Conservation (phyloP, 2,329 filamentous ascomycete genomes). For the Phialophora expanda region DNA sequence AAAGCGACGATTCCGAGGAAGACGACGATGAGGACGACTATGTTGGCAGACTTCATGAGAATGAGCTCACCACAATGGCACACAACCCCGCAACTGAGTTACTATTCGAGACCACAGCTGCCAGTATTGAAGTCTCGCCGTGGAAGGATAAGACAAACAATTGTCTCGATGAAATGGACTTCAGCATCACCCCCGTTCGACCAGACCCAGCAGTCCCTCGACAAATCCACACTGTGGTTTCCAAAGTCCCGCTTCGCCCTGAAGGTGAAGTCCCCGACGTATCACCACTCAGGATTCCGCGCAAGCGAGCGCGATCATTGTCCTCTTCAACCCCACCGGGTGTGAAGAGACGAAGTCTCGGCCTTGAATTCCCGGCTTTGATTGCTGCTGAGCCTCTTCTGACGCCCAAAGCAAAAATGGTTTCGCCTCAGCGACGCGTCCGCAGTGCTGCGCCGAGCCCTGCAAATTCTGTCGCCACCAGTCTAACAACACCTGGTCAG, state of each 20-base stretch:
- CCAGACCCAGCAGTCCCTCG: constrained; percentile 52
- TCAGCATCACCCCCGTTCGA: constrained; percentile 60
- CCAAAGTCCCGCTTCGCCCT: constrained; percentile 75
- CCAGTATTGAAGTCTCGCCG: constrained; percentile 19
- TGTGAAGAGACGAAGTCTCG: constrained; percentile 31
- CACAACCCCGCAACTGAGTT: background rate
- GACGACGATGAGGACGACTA: background rate
- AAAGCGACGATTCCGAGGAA: background rate
- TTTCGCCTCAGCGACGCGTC: constrained; percentile 32
- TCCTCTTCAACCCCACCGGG: constrained; percentile 49
- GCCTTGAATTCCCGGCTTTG: background rate
- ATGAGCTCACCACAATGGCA: background rate
- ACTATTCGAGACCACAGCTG: constrained; percentile 7
- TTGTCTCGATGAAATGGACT: constrained; percentile 26
- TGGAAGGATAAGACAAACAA: background rate
- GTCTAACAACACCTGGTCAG: constrained; percentile 34
- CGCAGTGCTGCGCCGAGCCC: constrained; percentile 37
- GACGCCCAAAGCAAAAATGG: constrained; percentile 16
- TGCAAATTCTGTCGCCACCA: constrained; percentile 29
- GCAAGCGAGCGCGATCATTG: constrained; percentile 59
- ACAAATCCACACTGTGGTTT: constrained; percentile 70
- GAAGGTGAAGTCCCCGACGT: constrained; percentile 54
- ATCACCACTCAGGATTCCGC: constrained; percentile 53
- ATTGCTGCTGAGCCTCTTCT: constrained; percentile 5
- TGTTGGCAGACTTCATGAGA: background rate